Conservation (phyloP, 2,329 filamentous ascomycete species). For the Nigrospora osmanthi region DNA sequence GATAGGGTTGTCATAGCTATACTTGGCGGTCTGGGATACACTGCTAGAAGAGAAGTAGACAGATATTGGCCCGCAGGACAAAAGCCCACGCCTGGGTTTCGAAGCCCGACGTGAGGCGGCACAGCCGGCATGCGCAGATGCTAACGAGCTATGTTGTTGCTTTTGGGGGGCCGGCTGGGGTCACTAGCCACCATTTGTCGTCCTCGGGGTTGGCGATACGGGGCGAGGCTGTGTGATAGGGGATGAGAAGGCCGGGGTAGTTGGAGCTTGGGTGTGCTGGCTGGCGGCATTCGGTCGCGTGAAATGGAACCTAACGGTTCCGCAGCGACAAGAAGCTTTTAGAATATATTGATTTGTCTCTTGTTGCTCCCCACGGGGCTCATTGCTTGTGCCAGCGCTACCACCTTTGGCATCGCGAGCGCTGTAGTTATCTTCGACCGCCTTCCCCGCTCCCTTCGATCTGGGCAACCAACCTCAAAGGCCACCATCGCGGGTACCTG, state of each 20-base stretch:
- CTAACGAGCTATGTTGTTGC: slow-evolving; percentile 48
- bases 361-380: neutral
- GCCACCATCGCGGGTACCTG: neutral
- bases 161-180: slow-evolving; percentile 8
- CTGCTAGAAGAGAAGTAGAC: no score
- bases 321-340: slow-evolving; percentile 44
- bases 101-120: slow-evolving; percentile 51
- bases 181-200: slow-evolving; percentile 53
- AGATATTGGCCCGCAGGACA: slow-evolving; percentile 51
- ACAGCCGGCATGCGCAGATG: slow-evolving; percentile 54
- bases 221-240: slow-evolving; percentile 29
- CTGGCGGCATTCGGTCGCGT: slow-evolving; percentile 43
- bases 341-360: slow-evolving; percentile 16
- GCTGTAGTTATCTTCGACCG: no score
- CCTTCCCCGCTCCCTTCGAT: no score
- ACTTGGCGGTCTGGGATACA: no score
- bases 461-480: neutral
- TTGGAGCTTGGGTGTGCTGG: slow-evolving; percentile 31
- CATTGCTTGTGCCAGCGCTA: no score
- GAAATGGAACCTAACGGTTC: slow-evolving; percentile 47
- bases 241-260: slow-evolving; percentile 45
- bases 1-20: no score
- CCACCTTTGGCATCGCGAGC: no score
- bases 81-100: slow-evolving; percentile 62
- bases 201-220: slow-evolving; percentile 33